phyloP scores from a whole-genome alignment of 1,139 yeast species.

The Saccharomycopsis crataegensis region DNA sequence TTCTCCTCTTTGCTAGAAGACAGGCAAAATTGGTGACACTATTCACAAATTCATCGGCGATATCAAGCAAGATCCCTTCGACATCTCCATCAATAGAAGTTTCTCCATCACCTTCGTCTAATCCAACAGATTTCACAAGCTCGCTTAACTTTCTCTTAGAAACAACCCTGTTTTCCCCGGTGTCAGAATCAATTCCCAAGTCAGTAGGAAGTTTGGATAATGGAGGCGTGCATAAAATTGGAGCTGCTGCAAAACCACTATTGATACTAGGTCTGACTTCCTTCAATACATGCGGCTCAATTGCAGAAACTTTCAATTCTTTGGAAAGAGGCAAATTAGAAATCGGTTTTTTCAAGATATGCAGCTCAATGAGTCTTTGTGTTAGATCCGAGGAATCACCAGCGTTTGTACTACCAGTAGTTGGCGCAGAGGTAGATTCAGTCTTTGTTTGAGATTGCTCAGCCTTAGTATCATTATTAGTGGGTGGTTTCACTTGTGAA shows the following conservation, averaged over 20 bases:
- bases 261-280: slow-evolving; percentile 73
- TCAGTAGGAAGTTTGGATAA: slow-evolving; percentile 61
- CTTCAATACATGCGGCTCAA: slow-evolving; percentile 54
- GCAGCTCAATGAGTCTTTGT: slow-evolving; percentile 23
- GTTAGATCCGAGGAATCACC: slow-evolving; percentile 2
- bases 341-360: slow-evolving; percentile 56
- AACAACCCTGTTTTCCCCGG: slow-evolving; percentile 55
- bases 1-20: slow-evolving; percentile 87
- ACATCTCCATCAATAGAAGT: slow-evolving; percentile 94
- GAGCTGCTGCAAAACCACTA: slow-evolving; percentile 76
- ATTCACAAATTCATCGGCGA: slow-evolving; percentile 92
- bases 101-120: slow-evolving; percentile 83
- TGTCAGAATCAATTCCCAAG: slow-evolving; percentile 60
- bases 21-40: slow-evolving; percentile 92
- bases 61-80: slow-evolving; percentile 79
- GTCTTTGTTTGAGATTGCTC: slow-evolving; percentile 20
- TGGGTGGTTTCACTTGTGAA: no score
- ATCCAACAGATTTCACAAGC: slow-evolving; percentile 72
- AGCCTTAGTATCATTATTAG: neutral
- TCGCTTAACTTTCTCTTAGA: slow-evolving; percentile 86
- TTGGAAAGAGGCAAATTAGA: slow-evolving; percentile 71
- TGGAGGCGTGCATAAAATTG: slow-evolving; percentile 68
- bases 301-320: slow-evolving; percentile 56
- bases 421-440: neutral
- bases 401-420: neutral